Evolutionary conservation across 164 flowering plant species (phyloP), one percentile per base, ranked within the genome.

Genomic region (Litsea cubeba): DNA sequence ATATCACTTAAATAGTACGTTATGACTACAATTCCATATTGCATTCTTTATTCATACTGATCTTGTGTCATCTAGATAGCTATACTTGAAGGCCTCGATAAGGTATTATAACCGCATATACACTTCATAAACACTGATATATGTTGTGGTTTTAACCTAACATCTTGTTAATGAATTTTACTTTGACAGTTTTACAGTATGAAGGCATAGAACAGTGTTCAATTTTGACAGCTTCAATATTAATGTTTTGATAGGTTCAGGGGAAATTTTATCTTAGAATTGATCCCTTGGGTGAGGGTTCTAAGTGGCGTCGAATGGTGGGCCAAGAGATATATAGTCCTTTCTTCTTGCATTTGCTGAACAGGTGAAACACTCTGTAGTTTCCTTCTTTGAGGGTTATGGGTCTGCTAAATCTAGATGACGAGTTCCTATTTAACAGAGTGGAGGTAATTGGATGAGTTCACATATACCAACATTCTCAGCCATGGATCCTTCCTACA

Each of bases 301-400:
- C 99, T 24, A 89, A 88, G 76, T 95, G 99, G 99, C 92, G 98
- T 15, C 93, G 98, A 50, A 73, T 87, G 76, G 82, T 79, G 77
- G 97, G 98, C 15, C 98, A 95, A 78, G 99, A 95, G 81, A 85
- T 93, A 76, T 95, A 95, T 83, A 90, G 96, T 57, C 99, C 99
- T 35, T 83, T 79, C 87, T 95, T 23, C 82, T 95, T 66, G 99
- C 98, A 76, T 91, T 93, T 80, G 51, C 95, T 57, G 96, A 90
- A 78, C 85, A 89, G 96, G 97, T 90, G 75, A 83, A 75, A 72
- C 26, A 40, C 22, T 57, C 15, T 62, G 49, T 71, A 35, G 22
- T 71, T 69, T 18, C 35, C 35, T 63, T 65, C 24, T 71, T 71
- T 46, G 25, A 26, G 10, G 30, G 28, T 58, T 54, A 10, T 30